Evolutionary conservation across 1,284 basidiomycete genomes (phyloP), one percentile per base, ranked within the genome.

Genomic region (Ustilago nuda): DNA sequence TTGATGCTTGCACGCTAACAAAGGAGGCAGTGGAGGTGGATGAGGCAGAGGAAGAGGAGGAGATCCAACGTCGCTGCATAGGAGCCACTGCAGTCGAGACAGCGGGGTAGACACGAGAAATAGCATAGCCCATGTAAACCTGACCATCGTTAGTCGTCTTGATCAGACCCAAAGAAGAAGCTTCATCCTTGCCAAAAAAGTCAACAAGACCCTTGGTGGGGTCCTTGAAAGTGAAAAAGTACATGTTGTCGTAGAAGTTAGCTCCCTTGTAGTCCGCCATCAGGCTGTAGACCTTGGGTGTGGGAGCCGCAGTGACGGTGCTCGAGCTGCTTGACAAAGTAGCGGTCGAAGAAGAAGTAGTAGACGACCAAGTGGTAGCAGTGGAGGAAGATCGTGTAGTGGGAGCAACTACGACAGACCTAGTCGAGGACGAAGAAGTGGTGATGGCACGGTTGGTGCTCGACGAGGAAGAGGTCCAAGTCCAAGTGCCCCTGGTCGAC

Each of bases 191-290:
- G 11, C 69, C 68, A 13, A 77, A 15, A 33, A 69, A 79, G 33
- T 80, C 59, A 15, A 83, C 80, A 15, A 65, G n/a, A 23, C 80
- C 80, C 27, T 79, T 56, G 3, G 78, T 81, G 2, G 81, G 81
- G 36, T 83, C 81, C 9, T 51, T 48, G 50, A 39, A 72, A n/a
- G 72, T 72, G 68, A 76, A 83, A 59, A 77, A 83, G 72, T 71
- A 77, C 60, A 75, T 75, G 61, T 79, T 69, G 39, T 78, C n/a
- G 64, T 73, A 80, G 50, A 83, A 81, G 61, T 72, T 72, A n/a
- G 52, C n/a, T 7, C 73, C 78, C 12, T 63, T 15, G 54, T 76
- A 76, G 61, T 72, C 64, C 51, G 60, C 66, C 63, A 70, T 58
- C 50, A 77, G 48, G 11, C 12, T 56, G 70, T 77, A 77, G 17